Evolutionary conservation across 768 basidiomycete genomes (phyloP).

Genomic region (Boletus rex-veris): DNA sequence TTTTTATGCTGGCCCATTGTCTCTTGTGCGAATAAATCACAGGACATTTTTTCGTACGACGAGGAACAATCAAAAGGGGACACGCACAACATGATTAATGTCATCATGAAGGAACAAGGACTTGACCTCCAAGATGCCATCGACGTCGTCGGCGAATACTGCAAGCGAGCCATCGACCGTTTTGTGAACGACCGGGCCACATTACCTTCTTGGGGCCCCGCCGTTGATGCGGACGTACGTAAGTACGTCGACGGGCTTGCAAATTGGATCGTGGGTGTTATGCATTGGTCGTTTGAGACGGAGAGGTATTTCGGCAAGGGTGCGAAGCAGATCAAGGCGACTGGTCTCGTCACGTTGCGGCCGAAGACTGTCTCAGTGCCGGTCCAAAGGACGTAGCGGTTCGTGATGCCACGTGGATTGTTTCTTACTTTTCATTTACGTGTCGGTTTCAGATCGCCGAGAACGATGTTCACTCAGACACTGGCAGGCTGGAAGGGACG

Average conservation of each 20-base stretch:
- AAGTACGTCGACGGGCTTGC: constrained; percentile 67
- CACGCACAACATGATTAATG: constrained; percentile 80
- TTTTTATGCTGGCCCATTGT: background rate
- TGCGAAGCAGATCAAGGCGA: constrained; percentile 53
- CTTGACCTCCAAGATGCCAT: constrained; percentile 71
- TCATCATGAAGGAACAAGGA: constrained; percentile 69
- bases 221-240: constrained; percentile 60
- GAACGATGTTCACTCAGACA: no score
- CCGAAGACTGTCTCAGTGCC: constrained; percentile 25
- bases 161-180: constrained; percentile 67
- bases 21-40: background rate
- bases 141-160: constrained; percentile 72
- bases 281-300: constrained; percentile 76
- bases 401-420: no score
- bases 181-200: constrained; percentile 46
- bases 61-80: constrained; percentile 79
- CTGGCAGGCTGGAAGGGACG: no score
- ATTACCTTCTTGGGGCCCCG: constrained; percentile 71
- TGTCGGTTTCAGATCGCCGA: no score
- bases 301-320: constrained; percentile 68
- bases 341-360: constrained; percentile 56
- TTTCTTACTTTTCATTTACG: no score
- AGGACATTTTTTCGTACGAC: constrained; percentile 88
- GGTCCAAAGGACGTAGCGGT: background rate
- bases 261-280: constrained; percentile 75